Evolutionary conservation across 371 early-diverging fungal species (phyloP), one percentile per base, ranked within the genome.

Genomic region (Syncephalastrum contaminatum): DNA sequence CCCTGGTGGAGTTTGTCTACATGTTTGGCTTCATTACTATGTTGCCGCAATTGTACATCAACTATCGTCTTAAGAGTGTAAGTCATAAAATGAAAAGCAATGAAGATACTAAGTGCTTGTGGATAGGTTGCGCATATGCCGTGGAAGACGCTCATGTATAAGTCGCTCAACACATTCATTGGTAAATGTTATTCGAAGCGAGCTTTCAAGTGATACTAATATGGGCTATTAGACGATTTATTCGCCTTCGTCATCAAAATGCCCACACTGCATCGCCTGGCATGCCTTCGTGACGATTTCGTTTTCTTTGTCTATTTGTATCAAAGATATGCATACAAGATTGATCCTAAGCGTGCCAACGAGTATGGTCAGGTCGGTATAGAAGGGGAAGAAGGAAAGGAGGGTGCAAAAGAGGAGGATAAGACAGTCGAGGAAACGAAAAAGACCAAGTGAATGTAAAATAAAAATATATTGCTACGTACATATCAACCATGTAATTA

Each of bases 221-320:
- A 21, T 48, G 25, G 25, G 5, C 25, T 25, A 5, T 2, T 58
- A 77, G 95, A 96, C 67, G 97, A 97, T 62, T 64, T 97, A 67
- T 97, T 97, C 73, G 95, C 94, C 3, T 97, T 94, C 70, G 87
- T 92, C 43, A 93, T 95, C 80, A 91, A 91, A 66, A 96, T 96
- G 97, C 97, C 97, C 24, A 87, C 84, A 54, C 74, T 94, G n/a
- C 97, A 96, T 70, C 81, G 95, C 19, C 67, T 96, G 46, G 97
- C 97, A 3, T 92, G 92, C 72, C 82, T 97, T 41, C 84, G 95
- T 44, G 93, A 93, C 67, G 94, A 95, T 60, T 83, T 91, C 5
- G 82, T 96, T 8, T 96, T 96, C 63, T 77, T 94, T 55, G 77
- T 94, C 16, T 94, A 93, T 69, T 59, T 94, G 41, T 94, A 94